Percentiles rank a stretch among this genome's conserved stretches.
Conservation (phyloP, 1,139 yeast genomes). For the Yamadazyma epiphylla region DNA sequence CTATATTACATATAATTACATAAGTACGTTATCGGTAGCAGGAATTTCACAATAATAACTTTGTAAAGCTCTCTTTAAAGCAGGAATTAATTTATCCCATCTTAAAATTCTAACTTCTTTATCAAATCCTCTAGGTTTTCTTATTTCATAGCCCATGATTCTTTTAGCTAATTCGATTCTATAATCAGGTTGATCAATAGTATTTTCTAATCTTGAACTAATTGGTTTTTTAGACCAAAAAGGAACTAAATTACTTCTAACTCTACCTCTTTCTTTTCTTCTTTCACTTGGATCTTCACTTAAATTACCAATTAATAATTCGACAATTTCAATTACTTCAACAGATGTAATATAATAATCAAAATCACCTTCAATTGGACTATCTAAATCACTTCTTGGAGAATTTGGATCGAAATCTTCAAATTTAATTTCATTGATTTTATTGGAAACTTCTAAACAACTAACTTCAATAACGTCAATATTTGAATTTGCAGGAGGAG, state of each 20-base stretch:
- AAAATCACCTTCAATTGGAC: conserved; percentile 16
- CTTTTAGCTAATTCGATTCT: conserved; percentile 57
- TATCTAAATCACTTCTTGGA: conserved; percentile 10
- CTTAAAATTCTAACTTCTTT: conserved; percentile 60
- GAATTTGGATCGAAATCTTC: conserved; percentile 8
- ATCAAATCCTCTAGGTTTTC: conserved; percentile 67
- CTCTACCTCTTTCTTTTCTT: conserved; percentile 59
- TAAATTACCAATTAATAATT: conserved; percentile 51
- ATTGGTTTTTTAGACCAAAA: conserved; percentile 64
- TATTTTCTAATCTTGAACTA: conserved; percentile 42
- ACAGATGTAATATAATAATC: conserved; percentile 61
- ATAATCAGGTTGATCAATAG: conserved; percentile 34
- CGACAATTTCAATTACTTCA: conserved; percentile 63
- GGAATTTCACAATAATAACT: conserved; percentile 60
- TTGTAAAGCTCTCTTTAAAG: conserved; percentile 58
- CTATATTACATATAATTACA: conserved; percentile 8
- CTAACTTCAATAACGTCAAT: conserved; percentile 57
- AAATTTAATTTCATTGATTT: conserved; percentile 9
- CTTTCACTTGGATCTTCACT: conserved; percentile 45
- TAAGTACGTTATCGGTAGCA: conserved; percentile 3
- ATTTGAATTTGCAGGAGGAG: conserved; percentile 28
- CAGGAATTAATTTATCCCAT: conserved; percentile 60
- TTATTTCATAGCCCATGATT: conserved; percentile 59
- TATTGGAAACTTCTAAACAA: conserved; percentile 43
- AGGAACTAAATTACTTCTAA: conserved; percentile 63